These are phyloP conservation scores for Aspergillus pseudoviridinutans DNA, from an alignment of 2,329 filamentous ascomycete species.

Conservation along the genomic window DNA sequence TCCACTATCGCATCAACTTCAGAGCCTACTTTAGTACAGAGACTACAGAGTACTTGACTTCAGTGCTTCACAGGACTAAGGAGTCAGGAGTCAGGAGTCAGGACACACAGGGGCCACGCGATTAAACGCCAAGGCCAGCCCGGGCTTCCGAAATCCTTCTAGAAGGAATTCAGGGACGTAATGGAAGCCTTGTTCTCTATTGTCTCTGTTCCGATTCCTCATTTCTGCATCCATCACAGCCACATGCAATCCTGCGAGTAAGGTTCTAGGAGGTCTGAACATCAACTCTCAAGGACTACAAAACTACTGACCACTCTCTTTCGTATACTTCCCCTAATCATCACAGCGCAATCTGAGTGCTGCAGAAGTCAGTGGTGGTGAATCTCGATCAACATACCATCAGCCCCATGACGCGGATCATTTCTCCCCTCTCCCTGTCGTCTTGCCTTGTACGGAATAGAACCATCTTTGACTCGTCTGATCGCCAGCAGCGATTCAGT, in stretches of 20 bases:
- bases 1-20: too few relatives aligned
- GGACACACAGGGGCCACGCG: not conserved
- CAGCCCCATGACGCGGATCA: constrained; percentile 9
- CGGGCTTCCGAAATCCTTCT: constrained; percentile 19
- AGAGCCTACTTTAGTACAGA: too few relatives aligned
- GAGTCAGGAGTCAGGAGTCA: not conserved
- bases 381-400: not conserved
- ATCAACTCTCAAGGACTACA: not conserved
- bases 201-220: not conserved
- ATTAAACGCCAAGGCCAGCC: constrained; percentile 12
- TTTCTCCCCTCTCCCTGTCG: constrained; percentile 4
- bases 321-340: not conserved
- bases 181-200: constrained; percentile 9
- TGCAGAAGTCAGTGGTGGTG: constrained; percentile 19
- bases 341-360: not conserved
- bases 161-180: constrained; percentile 15
- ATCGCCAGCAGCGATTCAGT: not conserved
- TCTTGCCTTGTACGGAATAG: not conserved
- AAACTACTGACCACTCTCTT: too few relatives aligned
- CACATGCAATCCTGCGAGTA: not conserved
- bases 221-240: constrained; percentile 11
- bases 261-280: not conserved
- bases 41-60: not conserved
- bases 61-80: not conserved
- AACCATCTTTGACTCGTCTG: not conserved